These are phyloP conservation scores for Leishmania turanica DNA, from an alignment of 208 protist species.

Conservation along the genomic window DNA sequence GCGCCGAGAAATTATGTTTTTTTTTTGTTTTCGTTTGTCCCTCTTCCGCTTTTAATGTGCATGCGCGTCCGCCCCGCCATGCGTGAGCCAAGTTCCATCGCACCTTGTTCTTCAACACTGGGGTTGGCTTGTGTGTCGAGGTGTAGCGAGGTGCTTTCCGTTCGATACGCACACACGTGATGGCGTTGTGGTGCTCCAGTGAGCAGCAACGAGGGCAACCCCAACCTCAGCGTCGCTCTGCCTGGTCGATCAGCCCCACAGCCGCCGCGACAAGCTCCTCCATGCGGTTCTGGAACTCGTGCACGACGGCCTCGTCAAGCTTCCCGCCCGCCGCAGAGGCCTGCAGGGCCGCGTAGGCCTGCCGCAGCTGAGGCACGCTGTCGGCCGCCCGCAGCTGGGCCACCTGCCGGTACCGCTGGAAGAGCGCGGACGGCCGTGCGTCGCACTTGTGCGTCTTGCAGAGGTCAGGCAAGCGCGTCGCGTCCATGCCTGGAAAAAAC, in stretches of 20 bases:
- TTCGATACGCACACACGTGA: not conserved
- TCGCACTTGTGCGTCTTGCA: constrained; percentile 62
- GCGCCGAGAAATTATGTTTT: too few relatives aligned
- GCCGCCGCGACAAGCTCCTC: constrained; percentile 49
- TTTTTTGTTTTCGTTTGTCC: too few relatives aligned
- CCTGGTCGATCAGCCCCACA: constrained; percentile 26
- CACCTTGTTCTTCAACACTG: not conserved
- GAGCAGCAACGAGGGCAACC: not conserved
- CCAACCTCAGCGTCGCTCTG: constrained; percentile 1
- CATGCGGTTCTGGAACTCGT: constrained; percentile 46
- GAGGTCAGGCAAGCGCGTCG: constrained; percentile 44
- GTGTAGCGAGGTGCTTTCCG: not conserved
- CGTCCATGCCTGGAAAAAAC: constrained; percentile 66
- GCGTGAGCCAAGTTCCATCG: not conserved
- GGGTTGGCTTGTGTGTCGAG: not conserved
- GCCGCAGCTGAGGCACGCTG: constrained; percentile 55
- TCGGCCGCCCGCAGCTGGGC: constrained; percentile 61
- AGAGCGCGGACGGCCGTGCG: constrained; percentile 37
- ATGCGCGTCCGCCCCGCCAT: not conserved
- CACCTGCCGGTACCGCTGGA: constrained; percentile 58
- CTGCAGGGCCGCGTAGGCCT: constrained; percentile 43
- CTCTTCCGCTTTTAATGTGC: not conserved
- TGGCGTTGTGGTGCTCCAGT: not conserved
- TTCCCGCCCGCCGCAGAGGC: constrained; percentile 19
- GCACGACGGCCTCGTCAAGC: constrained; percentile 39